Conservation (phyloP, 2,329 filamentous ascomycete species). For the Sordariomycetes sp. region DNA sequence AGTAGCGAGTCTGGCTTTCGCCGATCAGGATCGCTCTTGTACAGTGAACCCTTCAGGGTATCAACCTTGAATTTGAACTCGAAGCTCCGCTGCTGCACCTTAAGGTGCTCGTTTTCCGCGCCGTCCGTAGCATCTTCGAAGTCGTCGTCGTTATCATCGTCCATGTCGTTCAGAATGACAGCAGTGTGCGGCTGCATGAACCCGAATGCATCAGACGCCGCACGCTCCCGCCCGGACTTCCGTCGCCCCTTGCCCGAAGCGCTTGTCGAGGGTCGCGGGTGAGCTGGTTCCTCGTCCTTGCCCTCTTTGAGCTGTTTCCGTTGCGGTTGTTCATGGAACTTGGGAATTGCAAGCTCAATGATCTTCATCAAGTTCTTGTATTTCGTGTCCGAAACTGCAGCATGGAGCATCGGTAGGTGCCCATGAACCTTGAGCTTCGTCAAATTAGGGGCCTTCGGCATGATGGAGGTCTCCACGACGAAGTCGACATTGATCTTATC, state of each 20-base stretch:
- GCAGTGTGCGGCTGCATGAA: conserved; percentile 65
- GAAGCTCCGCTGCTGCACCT: conserved; percentile 82
- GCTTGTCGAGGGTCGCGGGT: conserved; percentile 36
- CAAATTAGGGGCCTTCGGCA: conserved; percentile 90
- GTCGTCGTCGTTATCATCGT: conserved; percentile 54
- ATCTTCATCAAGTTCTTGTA: conserved; percentile 96
- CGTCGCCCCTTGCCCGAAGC: conserved; percentile 35
- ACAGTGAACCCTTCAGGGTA: conserved; percentile 85
- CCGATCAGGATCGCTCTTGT: conserved; percentile 72
- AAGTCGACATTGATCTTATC: conserved; percentile 98
- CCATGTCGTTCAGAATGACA: conserved; percentile 70
- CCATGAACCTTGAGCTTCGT: conserved; percentile 89
- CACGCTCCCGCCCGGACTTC: conserved; percentile 36
- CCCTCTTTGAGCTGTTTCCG: conserved; percentile 10
- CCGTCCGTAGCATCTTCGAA: conserved; percentile 60
- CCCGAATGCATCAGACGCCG: conserved; percentile 63
- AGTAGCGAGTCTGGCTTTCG: conserved; percentile 70
- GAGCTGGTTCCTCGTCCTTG: conserved; percentile 15
- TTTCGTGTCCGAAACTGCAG: conserved; percentile 85
- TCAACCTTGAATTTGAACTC: conserved; percentile 97
- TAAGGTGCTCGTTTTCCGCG: conserved; percentile 46
- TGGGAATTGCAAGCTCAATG: conserved; percentile 90
- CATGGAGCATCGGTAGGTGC: conserved; percentile 85
- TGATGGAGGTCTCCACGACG: conserved; percentile 87
- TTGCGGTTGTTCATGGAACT: conserved; percentile 43